Evolutionary conservation across 371 early-diverging fungal species (phyloP), one percentile per base, ranked within the genome.

Genomic region (Mortierella sp.): DNA sequence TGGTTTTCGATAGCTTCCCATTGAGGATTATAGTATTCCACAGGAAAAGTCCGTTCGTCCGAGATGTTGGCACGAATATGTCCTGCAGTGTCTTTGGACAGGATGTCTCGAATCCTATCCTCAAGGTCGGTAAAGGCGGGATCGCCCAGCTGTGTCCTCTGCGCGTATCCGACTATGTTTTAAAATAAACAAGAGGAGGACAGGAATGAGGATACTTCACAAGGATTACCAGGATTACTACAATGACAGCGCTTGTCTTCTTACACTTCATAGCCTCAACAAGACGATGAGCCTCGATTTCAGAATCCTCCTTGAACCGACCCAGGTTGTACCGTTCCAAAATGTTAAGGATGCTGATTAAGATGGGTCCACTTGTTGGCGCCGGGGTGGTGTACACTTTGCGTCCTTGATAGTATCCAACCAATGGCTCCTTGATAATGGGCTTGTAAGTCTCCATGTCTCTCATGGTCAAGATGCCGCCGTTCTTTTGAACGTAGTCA

Each of bases 231-330:
- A 29, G 41, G 34, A 34, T 10, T 34, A 34, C 19, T 29, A 13
- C 2, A 6, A 2, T 34, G 17, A 13, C 14, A 31, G n/a, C 31
- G 10, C 34, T 29, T 31, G 37, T 21, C 17, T 5, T 16, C 63
- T 58, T 57, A 69, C 70, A 94, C 78, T 98, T 98, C 73, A 97
- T 88, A 3, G 95, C 89, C 78, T 99, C 98, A 1, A 96, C 81
- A n/a, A 97, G 68, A 8, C 94, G 83, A 72, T 96, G 96, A 9
- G 86, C 57, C 45, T 89, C 90, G 3, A 92, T 34, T 13, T 84
- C 82, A n/a, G 74, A 80, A 8, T 79, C 71, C 0, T 90, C 89
- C 19, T 90, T 60, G 47, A 51, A 80, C 4, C 78, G 66, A 3
- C 81, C 77, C 13, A 95, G 79, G 57, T 91, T 83, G 67, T 82